Evolutionary conservation across 1,284 basidiomycete genomes (phyloP).

Genomic region (Rhodotorula sp.): DNA sequence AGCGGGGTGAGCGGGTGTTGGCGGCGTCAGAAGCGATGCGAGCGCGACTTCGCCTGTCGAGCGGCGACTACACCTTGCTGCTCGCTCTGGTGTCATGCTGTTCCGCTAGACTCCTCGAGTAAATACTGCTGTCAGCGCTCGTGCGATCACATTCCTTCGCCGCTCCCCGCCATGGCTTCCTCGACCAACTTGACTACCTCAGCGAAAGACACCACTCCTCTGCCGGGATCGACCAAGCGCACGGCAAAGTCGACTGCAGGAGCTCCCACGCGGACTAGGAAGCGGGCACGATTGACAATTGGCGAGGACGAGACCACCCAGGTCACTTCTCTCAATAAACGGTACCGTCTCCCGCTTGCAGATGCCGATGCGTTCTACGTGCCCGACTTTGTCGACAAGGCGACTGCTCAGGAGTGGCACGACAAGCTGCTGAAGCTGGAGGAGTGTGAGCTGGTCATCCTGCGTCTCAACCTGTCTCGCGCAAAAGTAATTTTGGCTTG

Average conservation of each 20-base stretch:
- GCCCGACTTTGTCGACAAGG: conserved; percentile 45
- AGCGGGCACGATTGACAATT: conserved; percentile 22
- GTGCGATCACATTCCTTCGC: background rate
- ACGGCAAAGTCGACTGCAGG: background rate
- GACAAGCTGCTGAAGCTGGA: conserved; percentile 49
- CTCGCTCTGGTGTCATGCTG: background rate
- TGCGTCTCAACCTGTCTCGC: background rate
- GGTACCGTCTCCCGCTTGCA: conserved; percentile 21
- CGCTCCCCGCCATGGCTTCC: background rate
- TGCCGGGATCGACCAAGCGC: background rate
- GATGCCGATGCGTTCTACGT: conserved; percentile 40
- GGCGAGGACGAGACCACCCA: conserved; percentile 15
- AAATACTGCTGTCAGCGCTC: background rate
- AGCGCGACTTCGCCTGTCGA: no score
- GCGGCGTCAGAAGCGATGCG: no score
- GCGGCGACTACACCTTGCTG: no score
- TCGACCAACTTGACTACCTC: background rate
- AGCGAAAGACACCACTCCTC: background rate
- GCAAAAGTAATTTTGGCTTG: conserved; percentile 1
- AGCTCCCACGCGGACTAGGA: background rate
- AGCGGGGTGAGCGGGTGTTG: no score
- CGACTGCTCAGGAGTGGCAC: conserved; percentile 51
- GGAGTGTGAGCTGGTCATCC: conserved; percentile 49
- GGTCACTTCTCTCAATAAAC: conserved; percentile 12
- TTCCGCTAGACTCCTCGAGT: background rate